Evolutionary conservation across 257 asterid genomes (phyloP).

Genomic region (Coffea canephora): DNA sequence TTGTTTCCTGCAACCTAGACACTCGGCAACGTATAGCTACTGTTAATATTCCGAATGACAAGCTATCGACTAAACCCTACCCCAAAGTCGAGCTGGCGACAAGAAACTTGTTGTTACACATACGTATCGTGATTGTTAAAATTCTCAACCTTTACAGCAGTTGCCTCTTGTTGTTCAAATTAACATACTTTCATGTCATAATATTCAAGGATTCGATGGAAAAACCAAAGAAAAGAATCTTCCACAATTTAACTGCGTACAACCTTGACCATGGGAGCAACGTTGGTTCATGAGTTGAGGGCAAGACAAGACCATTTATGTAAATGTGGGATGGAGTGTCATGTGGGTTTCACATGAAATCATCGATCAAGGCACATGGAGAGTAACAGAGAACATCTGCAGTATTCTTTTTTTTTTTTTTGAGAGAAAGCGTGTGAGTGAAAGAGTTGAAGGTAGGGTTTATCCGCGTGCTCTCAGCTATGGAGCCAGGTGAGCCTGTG

Average conservation of each 20-base stretch:
- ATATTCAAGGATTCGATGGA: background rate
- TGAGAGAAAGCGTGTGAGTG: background rate
- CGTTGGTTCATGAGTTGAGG: slow-evolving; percentile 2
- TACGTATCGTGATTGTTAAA: background rate
- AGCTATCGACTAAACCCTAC: background rate
- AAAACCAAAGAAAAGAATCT: background rate
- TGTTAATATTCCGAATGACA: slow-evolving; percentile 8
- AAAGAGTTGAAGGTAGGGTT: slow-evolving; percentile 13
- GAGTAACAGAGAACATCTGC: slow-evolving; percentile 45
- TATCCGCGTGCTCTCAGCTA: slow-evolving; percentile 15
- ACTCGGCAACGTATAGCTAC: slow-evolving; percentile 6
- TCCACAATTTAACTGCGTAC: background rate
- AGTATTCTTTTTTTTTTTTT: background rate
- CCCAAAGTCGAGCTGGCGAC: background rate
- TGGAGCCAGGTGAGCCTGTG: slow-evolving; percentile 9
- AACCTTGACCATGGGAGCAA: background rate
- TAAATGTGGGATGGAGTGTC: slow-evolving; percentile 33
- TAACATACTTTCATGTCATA: background rate
- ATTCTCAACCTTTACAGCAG: background rate
- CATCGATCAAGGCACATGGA: slow-evolving; percentile 30
- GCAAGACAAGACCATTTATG: slow-evolving; percentile 25
- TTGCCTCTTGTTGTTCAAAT: background rate
- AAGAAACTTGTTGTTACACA: background rate
- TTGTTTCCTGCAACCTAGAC: slow-evolving; percentile 8
- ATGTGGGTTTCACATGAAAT: slow-evolving; percentile 45